Base-by-base conservation (phyloP, 495 filamentous ascomycete species). In the Penicillium robsamsonii region DNA sequence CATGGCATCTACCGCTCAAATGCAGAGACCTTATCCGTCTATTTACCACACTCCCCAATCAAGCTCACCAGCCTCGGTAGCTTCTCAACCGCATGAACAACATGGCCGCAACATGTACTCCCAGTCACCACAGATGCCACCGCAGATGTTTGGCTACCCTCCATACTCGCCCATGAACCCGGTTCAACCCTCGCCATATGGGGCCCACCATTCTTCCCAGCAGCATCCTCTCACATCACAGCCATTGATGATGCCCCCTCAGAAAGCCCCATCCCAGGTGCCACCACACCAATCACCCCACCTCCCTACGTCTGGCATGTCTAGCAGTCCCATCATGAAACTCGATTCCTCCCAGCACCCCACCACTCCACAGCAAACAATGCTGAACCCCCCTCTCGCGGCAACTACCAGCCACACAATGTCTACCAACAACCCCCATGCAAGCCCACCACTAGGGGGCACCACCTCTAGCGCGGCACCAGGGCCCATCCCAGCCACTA, bases 401-500 rank as follows among this genome's bases (percentile, higher is more conserved):
- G 60, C 78, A 62, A 61, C 65, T 2, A 73, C 75, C 25, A 84
- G 78, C 13, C 74, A 81, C 11, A 77, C 81, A 33, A 76, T 87
- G 20, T 74, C 86, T 65, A 67, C 79, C 17, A 79, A 78, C 49
- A 78, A 72, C 46, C 64, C 77, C 33, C 78, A 81, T 46, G 68
- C 71, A 31, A 74, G 62, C 24, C 69, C 75, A 13, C 58, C 66
- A 44, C 64, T 72, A 40, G 75, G 73, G 10, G 78, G 81, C 4
- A 87, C 91, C 45, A 88, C 91, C 44, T 96, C 94, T 55, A 96
- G 89, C 64, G 92, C 94, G 15, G 94, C 94, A 22, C 94, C 94
- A n/a, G 94, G 94, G 11, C 94, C 94, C 1, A 98, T 98, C 67
- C 94, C 94, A n/a, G 94, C 94, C 1, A 98, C 94, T 12, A 97